phyloP scores from a whole-genome alignment of 176 grass and related monocot species.

The Elymus sibiricus region DNA sequence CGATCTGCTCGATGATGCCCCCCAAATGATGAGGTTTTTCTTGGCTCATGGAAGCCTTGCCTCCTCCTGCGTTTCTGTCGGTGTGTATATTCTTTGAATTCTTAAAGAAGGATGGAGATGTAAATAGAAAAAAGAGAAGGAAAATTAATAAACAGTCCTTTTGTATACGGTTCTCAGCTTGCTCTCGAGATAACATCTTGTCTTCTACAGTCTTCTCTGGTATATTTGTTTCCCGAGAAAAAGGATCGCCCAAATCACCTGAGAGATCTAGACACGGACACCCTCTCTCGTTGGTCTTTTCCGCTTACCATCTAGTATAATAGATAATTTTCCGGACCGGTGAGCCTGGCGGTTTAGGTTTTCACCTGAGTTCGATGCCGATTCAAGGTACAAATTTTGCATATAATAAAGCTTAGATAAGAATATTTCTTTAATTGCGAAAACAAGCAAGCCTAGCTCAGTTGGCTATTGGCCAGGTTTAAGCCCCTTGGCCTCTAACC shows the following conservation, averaged over 20 bases:
- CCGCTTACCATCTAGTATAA: background rate
- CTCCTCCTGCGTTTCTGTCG: background rate
- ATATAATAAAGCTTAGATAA: no score
- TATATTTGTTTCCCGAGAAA: background rate
- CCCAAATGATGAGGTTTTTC: background rate
- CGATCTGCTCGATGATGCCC: constrained; percentile 27
- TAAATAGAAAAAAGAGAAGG: background rate
- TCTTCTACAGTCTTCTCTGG: no score
- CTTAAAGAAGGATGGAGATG: constrained; percentile 6
- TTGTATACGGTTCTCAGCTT: background rate
- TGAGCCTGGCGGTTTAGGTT: no score
- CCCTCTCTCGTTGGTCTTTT: background rate
- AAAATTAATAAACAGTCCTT: background rate
- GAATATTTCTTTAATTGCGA: no score
- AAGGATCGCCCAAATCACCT: background rate
- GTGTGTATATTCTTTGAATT: constrained; percentile 13
- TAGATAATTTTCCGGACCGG: no score
- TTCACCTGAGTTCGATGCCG: no score
- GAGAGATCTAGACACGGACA: background rate
- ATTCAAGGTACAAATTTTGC: no score
- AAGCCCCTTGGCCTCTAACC: no score
- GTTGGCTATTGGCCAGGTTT: no score
- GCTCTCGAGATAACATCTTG: background rate
- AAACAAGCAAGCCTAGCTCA: no score
- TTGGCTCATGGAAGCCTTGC: constrained; percentile 20